phyloP scores from a whole-genome alignment of 805 yeast species.

The Kluyveromyces lactis region DNA sequence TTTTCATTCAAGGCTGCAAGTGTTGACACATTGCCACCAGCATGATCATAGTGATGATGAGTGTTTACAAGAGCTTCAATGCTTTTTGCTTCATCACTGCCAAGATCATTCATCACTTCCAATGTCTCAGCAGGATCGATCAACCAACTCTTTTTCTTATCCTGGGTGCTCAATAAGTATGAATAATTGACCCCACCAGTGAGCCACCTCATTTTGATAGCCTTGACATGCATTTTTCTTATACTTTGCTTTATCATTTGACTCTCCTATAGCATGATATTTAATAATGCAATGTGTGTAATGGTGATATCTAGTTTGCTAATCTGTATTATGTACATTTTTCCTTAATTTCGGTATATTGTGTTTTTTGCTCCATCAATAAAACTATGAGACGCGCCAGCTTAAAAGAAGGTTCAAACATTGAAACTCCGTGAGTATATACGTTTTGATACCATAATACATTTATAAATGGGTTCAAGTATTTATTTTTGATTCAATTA shows the following conservation, averaged over 20 bases:
- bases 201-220: constrained; percentile 93
- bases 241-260: constrained; percentile 9
- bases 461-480: too few relatives aligned
- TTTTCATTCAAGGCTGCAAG: constrained; percentile 20
- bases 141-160: constrained; percentile 64
- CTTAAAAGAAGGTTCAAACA: too few relatives aligned
- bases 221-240: constrained; percentile 69
- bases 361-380: too few relatives aligned
- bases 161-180: constrained; percentile 55
- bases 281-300: neutral
- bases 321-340: neutral
- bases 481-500: neutral
- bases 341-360: too few relatives aligned
- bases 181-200: constrained; percentile 79
- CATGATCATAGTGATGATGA: constrained; percentile 93
- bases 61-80: constrained; percentile 82
- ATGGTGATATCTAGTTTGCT: neutral
- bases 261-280: neutral
- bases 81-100: constrained; percentile 34
- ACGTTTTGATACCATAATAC: too few relatives aligned
- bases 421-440: too few relatives aligned
- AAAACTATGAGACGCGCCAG: too few relatives aligned
- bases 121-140: constrained; percentile 89
- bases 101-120: constrained; percentile 47
- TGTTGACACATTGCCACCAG: constrained; percentile 64